Conservation (phyloP, 1,284 basidiomycete species). For the Cryptococcus sp. region DNA sequence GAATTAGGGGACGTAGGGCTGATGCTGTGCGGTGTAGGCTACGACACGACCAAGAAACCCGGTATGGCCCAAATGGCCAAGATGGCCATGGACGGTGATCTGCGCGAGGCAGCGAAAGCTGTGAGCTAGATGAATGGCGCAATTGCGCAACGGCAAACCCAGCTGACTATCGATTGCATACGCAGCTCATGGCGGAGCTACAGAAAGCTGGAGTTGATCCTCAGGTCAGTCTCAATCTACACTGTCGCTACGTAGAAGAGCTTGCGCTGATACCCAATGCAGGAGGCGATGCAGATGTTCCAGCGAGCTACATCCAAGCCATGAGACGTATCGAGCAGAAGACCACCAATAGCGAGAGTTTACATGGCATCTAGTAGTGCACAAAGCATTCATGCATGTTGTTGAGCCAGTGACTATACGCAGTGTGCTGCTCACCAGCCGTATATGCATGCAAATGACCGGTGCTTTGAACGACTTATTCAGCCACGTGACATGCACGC, state of each 20-base stretch:
- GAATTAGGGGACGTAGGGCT: neutral
- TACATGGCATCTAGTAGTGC: no score
- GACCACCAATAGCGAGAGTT: no score
- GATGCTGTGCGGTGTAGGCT: conserved; percentile 22
- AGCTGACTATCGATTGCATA: neutral
- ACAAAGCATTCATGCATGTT: no score
- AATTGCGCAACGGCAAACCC: neutral
- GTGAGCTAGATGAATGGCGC: conserved; percentile 21
- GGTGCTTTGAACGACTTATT: neutral
- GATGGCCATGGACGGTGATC: conserved; percentile 43
- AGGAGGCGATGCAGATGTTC: conserved; percentile 25
- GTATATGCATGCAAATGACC: no score
- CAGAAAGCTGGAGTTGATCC: conserved; percentile 43
- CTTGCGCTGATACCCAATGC: neutral
- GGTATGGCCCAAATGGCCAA: conserved; percentile 41
- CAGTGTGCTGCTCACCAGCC: no score
- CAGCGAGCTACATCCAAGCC: conserved; percentile 14
- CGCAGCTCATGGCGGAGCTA: conserved; percentile 41
- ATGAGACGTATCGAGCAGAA: neutral
- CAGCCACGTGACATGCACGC: no score
- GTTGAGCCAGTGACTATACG: no score
- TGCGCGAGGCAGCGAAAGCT: conserved; percentile 38
- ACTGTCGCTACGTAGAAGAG: neutral
- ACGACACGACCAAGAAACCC: conserved; percentile 37
- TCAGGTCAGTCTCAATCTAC: conserved; percentile 21